Evolutionary conservation across 768 basidiomycete genomes (phyloP), one percentile per base, ranked within the genome.

Genomic region (Boletus rex-veris): DNA sequence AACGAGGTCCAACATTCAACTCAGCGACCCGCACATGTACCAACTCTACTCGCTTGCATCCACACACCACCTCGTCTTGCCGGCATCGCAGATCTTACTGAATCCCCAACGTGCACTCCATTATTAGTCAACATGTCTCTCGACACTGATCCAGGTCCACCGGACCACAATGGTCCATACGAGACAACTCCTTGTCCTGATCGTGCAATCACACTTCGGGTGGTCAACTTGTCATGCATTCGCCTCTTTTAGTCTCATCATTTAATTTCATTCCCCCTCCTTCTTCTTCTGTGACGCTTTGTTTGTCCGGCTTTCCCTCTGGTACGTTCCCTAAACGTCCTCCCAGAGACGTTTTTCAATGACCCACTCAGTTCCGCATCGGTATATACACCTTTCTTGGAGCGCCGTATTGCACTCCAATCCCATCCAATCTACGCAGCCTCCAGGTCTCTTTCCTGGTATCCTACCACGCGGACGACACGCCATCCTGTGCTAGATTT

Each of bases 401-500:
- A 38, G 31, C 52, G 55, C 58, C 55, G 33, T 57, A 33, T 53
- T 48, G 24, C 41, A 28, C 51, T 66, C 57, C 50, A 57, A 66
- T 55, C 53, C 55, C 52, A 58, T 59, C 57, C 62, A 45, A 48
- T 50, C 4, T 45, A 55, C 66, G 58, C 64, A 52, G 43, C 52
- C 46, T 52, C 44, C 59, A 45, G 49, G 38, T 54, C 48, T 48
- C 38, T 55, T 45, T 58, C 26, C 26, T 48, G 53, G 10, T 50
- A 51, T 59, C 44, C 5, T 33, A 58, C 67, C 67, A 68, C 67
- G 67, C 63, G 67, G 59, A 47, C 59, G 55, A 50, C 66, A 68
- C 67, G 65, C 65, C 53, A 59, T 40, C 67, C 67, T 68, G 67
- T 68, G 67, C 55, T 18, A 59, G 66, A 68, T 68, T 68, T 69